A percentile compares a stretch with the other conserved stretches of the same genome.
These are phyloP conservation scores for Pleomassaria siparia DNA, from an alignment of 2,329 filamentous ascomycete genomes.

Conservation along the genomic window DNA sequence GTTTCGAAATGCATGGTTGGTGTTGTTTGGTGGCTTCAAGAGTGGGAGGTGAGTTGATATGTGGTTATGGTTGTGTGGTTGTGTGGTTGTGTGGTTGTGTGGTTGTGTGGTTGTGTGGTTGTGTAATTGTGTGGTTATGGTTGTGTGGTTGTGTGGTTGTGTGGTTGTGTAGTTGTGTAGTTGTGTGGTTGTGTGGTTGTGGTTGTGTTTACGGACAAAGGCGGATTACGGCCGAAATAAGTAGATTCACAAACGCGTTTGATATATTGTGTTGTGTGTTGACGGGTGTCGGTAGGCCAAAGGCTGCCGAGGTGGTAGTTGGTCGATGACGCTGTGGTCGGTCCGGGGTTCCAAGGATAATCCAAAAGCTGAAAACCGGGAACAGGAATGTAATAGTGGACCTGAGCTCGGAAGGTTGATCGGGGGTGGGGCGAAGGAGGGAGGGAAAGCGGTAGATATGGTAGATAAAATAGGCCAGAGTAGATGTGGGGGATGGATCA, in stretches of 20 bases:
- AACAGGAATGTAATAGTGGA: neutral
- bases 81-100: too few species aligned
- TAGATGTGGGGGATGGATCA: constrained; percentile 21
- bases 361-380: constrained; percentile 3
- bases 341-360: neutral
- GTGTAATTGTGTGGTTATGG: constrained; percentile 39
- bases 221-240: neutral
- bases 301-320: neutral
- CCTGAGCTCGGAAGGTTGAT: neutral
- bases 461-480: constrained; percentile 8
- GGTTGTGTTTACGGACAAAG: constrained; percentile 25
- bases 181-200: constrained; percentile 15
- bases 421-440: too few species aligned
- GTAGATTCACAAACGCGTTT: constrained; percentile 8
- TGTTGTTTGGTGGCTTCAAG: neutral
- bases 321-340: neutral
- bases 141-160: neutral
- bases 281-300: neutral
- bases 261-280: neutral
- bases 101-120: constrained; percentile 14
- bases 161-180: constrained; percentile 15
- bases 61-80: neutral
- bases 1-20: constrained; percentile 40
- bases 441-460: constrained; percentile 5
- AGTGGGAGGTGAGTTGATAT: constrained; percentile 15